Evolutionary conservation across 2,329 filamentous ascomycete species (phyloP), one percentile per base, ranked within the genome.

Genomic region (Colletotrichum sp.): DNA sequence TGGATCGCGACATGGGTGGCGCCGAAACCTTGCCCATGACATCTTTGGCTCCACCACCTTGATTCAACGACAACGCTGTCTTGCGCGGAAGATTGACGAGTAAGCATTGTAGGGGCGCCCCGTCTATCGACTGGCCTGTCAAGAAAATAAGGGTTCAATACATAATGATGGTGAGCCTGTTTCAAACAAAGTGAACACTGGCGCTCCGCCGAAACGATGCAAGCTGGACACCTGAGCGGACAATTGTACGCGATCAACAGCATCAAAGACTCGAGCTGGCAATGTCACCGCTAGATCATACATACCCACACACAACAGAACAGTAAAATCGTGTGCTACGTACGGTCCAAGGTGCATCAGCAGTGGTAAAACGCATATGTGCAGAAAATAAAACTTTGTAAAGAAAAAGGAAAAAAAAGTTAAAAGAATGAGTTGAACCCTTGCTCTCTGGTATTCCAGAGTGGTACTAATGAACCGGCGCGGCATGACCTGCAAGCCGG

Each of bases 131-230:
- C 11, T 47, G 9, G 11, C 18, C 18, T 1, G 0, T n/a, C 0
- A 21, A 7, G 11, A n/a, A 12, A 3, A 7, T 21, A 0, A 21
- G 43, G n/a, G 11, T 12, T 0, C 0, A 12, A 47, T 4, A 21
- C 18, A 9, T 9, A 5, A 47, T 3, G 0, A 21, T 47, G 1
- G 11, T 5, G n/a, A 21, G 0, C 0, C 18, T 12, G 12, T 18
- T 6, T 9, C 0, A 47, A 12, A 2, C 3, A n/a, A 0, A 43
- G 38, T 0, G 16, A n/a, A n/a, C 18, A 43, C 38, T n/a, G 38
- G 0, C 8, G 18, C 9, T n/a, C 24, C 24, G 24, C 24, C 24
- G 24, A 27, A 27, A 27, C 8, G 36, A 18, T n/a, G 36, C 36
- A 43, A 43, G 2, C 36, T 43, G 3, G 18, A 8, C 36, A 43